Conservation (phyloP, 1,284 basidiomycete species). For the Grifola frondosa region DNA sequence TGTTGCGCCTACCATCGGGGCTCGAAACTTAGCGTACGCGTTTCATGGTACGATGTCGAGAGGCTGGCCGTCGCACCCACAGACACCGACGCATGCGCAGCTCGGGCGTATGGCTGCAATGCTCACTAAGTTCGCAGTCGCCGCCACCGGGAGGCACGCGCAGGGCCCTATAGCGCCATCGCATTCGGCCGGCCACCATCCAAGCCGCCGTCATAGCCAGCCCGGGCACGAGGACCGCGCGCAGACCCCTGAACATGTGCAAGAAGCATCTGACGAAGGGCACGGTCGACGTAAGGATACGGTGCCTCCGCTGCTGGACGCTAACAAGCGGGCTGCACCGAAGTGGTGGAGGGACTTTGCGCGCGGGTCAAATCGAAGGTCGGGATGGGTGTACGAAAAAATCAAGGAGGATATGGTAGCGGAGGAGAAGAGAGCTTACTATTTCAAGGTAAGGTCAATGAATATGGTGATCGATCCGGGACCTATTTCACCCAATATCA, state of each 20-base stretch:
- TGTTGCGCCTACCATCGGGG: slow-evolving; percentile 6
- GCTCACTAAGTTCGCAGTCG: slow-evolving; percentile 46
- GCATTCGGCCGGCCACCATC: background rate
- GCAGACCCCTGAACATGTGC: background rate
- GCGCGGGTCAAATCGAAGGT: slow-evolving; percentile 13
- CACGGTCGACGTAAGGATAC: background rate
- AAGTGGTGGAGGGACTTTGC: slow-evolving; percentile 24
- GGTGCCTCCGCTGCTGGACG: slow-evolving; percentile 1
- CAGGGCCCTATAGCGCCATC: slow-evolving; percentile 17
- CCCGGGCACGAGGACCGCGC: background rate
- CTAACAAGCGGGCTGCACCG: slow-evolving; percentile 15
- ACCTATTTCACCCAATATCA: background rate
- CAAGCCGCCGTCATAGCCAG: background rate
- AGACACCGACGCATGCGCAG: slow-evolving; percentile 29
- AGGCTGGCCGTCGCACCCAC: slow-evolving; percentile 25
- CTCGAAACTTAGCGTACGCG: slow-evolving; percentile 12
- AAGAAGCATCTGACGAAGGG: background rate
- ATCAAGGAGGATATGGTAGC: slow-evolving; percentile 23
- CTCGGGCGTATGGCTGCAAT: slow-evolving; percentile 54
- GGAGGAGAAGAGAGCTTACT: slow-evolving; percentile 50
- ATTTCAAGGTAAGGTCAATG: slow-evolving; percentile 47
- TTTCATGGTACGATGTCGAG: slow-evolving; percentile 29
- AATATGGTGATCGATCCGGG: too few species aligned
- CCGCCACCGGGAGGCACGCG: slow-evolving; percentile 30
- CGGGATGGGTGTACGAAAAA: slow-evolving; percentile 23